Base-by-base conservation (phyloP, 1,284 basidiomycete genomes). In the Rhodotorula sp. region DNA sequence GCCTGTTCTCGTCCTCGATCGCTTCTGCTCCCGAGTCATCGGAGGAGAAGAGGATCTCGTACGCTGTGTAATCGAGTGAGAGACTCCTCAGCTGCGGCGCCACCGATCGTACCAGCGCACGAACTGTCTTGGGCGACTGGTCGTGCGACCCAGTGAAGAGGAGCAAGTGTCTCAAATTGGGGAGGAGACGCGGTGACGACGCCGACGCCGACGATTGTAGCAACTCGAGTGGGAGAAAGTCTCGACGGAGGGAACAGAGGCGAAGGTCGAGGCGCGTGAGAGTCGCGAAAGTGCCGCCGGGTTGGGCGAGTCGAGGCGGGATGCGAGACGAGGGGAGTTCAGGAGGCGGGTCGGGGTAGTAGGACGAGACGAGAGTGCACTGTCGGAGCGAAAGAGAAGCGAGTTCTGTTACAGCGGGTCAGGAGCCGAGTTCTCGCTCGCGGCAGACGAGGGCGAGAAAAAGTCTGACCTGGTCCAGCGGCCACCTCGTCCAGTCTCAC, bases 191-290 rank as follows among this genome's bases (percentile, higher is more conserved):
- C 5, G 3, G 6, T 4, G 56, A 4, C 26, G 54, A 30, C 8
- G 53, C 6, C 15, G 12, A 15, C 15, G n/a, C 6, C n/a, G 24
- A 26, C 26, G 26, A 6, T 14, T 24, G 10, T 24, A 33, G 45
- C 33, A n/a, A 10, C 14, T 30, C 20, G 46, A 58, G 33, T 2
- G 64, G 64, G 48, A 65, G 57, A 7, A 58, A 65, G 24, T 65
- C 37, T 10, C 64, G 57, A 14, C 57, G 57, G 57, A 65, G 48
- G 10, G 49, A 51, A 29, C 64, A 65, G 48, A 65, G 64, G 8
- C 57, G 64, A 7, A 59, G 49, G 49, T 59, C 56, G 57, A 65
- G 57, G 20, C 44, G 30, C 12, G 48, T 29, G 6, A 65, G 29
- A 22, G 49, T 15, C 20, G 49, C 12, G 49, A 46, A 65, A 14